A percentile compares a stretch with the other conserved stretches of the same genome.
Evolutionary conservation across 306 rosid species (phyloP).

Genomic region (Benincasa hispida): DNA sequence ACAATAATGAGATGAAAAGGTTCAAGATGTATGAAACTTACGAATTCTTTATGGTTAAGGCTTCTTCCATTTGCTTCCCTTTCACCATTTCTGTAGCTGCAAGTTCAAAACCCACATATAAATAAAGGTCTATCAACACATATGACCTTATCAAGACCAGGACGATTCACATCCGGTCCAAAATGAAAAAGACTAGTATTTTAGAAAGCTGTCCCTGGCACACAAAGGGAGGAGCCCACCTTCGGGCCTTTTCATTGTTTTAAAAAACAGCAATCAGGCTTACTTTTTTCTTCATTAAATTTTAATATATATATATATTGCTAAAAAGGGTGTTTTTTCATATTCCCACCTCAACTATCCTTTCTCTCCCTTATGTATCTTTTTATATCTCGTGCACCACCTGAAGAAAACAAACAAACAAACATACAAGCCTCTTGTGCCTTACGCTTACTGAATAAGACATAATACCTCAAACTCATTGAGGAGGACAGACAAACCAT

Average conservation of each 20-base stretch:
- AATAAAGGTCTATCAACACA: neutral
- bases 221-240: too few relatives aligned
- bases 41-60: slow-evolving; percentile 65
- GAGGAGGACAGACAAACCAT: neutral
- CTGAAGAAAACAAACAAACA: too few relatives aligned
- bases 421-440: too few relatives aligned
- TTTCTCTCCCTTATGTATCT: too few relatives aligned
- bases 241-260: too few relatives aligned
- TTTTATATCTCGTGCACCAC: too few relatives aligned
- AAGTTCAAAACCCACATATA: slow-evolving; percentile 14
- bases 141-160: neutral
- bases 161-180: neutral
- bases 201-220: too few relatives aligned
- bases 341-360: too few relatives aligned
- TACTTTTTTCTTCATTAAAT: too few relatives aligned
- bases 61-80: slow-evolving; percentile 81
- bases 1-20: neutral
- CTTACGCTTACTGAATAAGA: neutral
- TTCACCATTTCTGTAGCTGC: slow-evolving; percentile 96
- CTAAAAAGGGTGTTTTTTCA: too few relatives aligned
- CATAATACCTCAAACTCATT: neutral
- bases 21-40: slow-evolving; percentile 14
- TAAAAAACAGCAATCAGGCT: too few relatives aligned
- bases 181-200: neutral
- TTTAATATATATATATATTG: too few relatives aligned